A percentile compares a stretch with the other conserved stretches of the same genome.
Conservation (phyloP, 306 rosid species). For the Hippophae gyantsensis region DNA sequence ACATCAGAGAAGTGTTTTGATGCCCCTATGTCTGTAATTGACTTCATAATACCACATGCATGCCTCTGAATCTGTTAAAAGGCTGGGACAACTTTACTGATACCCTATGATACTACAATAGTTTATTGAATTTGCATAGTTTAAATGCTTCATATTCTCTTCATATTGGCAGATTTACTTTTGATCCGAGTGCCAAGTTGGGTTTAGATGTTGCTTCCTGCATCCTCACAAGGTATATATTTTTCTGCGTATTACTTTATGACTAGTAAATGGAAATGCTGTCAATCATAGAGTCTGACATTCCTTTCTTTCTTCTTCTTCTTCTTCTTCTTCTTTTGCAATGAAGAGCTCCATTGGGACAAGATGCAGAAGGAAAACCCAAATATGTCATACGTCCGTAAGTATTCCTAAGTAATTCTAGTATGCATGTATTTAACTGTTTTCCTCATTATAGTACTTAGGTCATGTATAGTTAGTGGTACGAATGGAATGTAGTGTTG, state of each 20-base stretch:
- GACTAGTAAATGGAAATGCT: not conserved
- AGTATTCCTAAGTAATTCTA: slow-evolving; percentile 31
- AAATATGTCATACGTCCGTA: slow-evolving; percentile 81
- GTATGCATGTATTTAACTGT: slow-evolving; percentile 11
- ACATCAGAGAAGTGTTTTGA: too few relatives aligned
- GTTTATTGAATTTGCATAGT: too few relatives aligned
- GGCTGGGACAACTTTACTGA: too few relatives aligned
- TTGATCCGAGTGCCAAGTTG: slow-evolving; percentile 65
- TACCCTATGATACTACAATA: too few relatives aligned
- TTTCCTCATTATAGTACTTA: slow-evolving; percentile 1
- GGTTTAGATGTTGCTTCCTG: slow-evolving; percentile 81
- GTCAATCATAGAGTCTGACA: not conserved
- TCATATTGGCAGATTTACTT: slow-evolving; percentile 58
- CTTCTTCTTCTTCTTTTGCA: slow-evolving; percentile 13
- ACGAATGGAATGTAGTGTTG: too few relatives aligned
- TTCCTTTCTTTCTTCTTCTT: not conserved
- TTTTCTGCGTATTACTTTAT: slow-evolving; percentile 4
- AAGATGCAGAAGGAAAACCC: slow-evolving; percentile 71
- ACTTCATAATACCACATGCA: too few relatives aligned
- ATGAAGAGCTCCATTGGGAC: slow-evolving; percentile 67
- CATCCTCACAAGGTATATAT: slow-evolving; percentile 59
- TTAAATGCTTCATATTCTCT: not conserved
- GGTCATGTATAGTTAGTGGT: too few relatives aligned
- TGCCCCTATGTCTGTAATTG: too few relatives aligned
- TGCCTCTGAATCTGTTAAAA: too few relatives aligned